A percentile compares a stretch with the other conserved stretches of the same genome.
phyloP scores from a whole-genome alignment of 2,329 filamentous ascomycete genomes.

The Aspergillus brunneoviolaceus region DNA sequence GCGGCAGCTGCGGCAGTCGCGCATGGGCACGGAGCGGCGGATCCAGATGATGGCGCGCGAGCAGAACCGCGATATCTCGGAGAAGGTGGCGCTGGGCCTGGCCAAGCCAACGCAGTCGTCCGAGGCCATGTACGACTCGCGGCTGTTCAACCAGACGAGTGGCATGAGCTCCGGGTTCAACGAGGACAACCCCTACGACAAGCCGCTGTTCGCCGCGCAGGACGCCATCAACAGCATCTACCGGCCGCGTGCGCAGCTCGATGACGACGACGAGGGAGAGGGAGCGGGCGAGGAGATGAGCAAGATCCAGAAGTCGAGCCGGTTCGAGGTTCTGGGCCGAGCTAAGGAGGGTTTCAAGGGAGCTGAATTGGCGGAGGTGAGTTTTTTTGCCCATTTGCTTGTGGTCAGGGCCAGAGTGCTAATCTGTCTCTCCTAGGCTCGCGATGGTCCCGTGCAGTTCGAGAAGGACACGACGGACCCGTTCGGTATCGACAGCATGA shows the following conservation, averaged over 20 bases:
- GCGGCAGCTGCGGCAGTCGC: constrained; percentile 84
- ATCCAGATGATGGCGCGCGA: constrained; percentile 92
- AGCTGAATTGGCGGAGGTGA: constrained; percentile 71
- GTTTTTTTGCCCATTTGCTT: constrained; percentile 22
- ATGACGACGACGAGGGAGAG: constrained; percentile 77
- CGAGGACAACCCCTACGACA: constrained; percentile 96
- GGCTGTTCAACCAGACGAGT: constrained; percentile 89
- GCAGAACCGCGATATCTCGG: constrained; percentile 93
- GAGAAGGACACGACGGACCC: constrained; percentile 85
- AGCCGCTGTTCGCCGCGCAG: constrained; percentile 92
- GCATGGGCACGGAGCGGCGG: constrained; percentile 90
- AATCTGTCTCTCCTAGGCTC: constrained; percentile 50
- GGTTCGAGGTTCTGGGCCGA: constrained; percentile 85
- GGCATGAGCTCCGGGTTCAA: constrained; percentile 93
- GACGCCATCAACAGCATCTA: constrained; percentile 96
- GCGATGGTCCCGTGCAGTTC: constrained; percentile 93
- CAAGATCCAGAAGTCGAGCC: constrained; percentile 78
- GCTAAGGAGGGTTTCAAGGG: constrained; percentile 86
- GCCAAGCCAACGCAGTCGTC: constrained; percentile 91
- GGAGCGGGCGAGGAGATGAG: constrained; percentile 80
- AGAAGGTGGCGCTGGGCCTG: constrained; percentile 91
- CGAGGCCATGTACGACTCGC: constrained; percentile 95
- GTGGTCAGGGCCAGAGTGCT: not conserved
- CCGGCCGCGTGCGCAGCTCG: constrained; percentile 69
- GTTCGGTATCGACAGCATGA: constrained; percentile 92